Conservation (phyloP, 306 rosid species). For the Quillaja saponaria region DNA sequence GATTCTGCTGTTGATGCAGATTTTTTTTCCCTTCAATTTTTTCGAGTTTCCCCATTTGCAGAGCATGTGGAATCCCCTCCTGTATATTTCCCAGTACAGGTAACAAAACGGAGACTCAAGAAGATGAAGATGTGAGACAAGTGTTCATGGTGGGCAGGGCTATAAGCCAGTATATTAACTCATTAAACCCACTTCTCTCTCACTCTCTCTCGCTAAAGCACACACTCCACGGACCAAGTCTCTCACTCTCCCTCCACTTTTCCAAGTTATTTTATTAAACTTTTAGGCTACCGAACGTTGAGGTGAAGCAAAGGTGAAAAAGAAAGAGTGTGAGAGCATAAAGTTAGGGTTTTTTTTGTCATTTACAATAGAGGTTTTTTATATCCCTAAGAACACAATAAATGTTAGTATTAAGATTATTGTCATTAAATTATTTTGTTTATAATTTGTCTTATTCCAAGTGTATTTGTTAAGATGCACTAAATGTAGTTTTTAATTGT, state of each 20-base stretch:
- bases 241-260: neutral
- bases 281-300: conserved; percentile 59
- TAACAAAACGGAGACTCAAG: conserved; percentile 1
- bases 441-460: too few relatives aligned
- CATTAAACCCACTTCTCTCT: conserved; percentile 22
- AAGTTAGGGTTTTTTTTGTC: too few relatives aligned
- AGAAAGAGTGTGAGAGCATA: too few relatives aligned
- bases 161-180: conserved; percentile 9
- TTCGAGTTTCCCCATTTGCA: conserved; percentile 56
- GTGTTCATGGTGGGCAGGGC: conserved; percentile 35
- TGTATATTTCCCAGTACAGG: neutral
- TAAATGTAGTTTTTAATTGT: too few relatives aligned
- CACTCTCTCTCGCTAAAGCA: conserved; percentile 25
- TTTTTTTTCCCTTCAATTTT: too few relatives aligned
- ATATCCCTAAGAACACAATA: too few relatives aligned
- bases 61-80: conserved; percentile 50
- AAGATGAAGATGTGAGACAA: conserved; percentile 31
- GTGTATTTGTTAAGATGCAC: too few relatives aligned
- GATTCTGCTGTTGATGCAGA: conserved; percentile 44
- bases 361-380: too few relatives aligned
- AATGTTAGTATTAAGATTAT: too few relatives aligned
- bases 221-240: neutral
- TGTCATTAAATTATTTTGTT: too few relatives aligned
- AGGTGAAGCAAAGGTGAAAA: conserved; percentile 47
- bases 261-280: neutral